A percentile compares a stretch with the other conserved stretches of the same genome.
These are phyloP conservation scores for Leccinellum rugosiceps DNA, from an alignment of 768 basidiomycete genomes.

Conservation along the genomic window DNA sequence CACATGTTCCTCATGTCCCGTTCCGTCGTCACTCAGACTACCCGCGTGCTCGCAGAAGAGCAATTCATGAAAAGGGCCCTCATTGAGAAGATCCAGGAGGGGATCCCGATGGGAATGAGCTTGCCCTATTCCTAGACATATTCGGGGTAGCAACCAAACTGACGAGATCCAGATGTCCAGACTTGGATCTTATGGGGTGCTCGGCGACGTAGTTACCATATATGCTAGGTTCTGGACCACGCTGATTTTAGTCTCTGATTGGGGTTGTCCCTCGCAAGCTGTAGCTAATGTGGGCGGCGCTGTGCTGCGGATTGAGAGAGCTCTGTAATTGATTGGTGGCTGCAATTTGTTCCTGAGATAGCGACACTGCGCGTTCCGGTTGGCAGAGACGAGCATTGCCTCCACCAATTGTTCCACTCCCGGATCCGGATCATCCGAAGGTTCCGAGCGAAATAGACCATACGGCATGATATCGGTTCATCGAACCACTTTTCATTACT, in stretches of 20 bases:
- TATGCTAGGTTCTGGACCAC: slow-evolving; percentile 33
- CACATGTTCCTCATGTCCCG: slow-evolving; percentile 14
- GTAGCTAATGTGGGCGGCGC: slow-evolving; percentile 12
- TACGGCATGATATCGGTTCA: slow-evolving; percentile 20
- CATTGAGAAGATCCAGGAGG: slow-evolving; percentile 81
- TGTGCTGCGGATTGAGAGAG: slow-evolving; percentile 20
- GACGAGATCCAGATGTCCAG: slow-evolving; percentile 25
- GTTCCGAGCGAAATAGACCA: slow-evolving; percentile 23
- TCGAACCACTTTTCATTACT: slow-evolving; percentile 26
- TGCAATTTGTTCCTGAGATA: slow-evolving; percentile 27
- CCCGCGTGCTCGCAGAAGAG: slow-evolving; percentile 86
- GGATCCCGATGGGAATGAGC: slow-evolving; percentile 50
- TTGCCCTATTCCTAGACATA: slow-evolving; percentile 39
- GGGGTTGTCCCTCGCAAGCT: slow-evolving; percentile 20
- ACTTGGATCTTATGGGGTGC: slow-evolving; percentile 29
- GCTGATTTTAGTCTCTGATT: slow-evolving; percentile 16
- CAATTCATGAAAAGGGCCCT: slow-evolving; percentile 97
- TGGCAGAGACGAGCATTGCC: slow-evolving; percentile 29
- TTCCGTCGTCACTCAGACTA: slow-evolving; percentile 49
- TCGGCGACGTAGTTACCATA: slow-evolving; percentile 38
- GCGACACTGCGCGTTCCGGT: slow-evolving; percentile 12
- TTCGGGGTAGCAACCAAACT: slow-evolving; percentile 29
- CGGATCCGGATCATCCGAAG: slow-evolving; percentile 34
- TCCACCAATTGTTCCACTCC: slow-evolving; percentile 26
- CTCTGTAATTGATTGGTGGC: slow-evolving; percentile 28